Evolutionary conservation across 2,329 filamentous ascomycete species (phyloP), one percentile per base, ranked within the genome.

Genomic region (Alternaria atra): DNA sequence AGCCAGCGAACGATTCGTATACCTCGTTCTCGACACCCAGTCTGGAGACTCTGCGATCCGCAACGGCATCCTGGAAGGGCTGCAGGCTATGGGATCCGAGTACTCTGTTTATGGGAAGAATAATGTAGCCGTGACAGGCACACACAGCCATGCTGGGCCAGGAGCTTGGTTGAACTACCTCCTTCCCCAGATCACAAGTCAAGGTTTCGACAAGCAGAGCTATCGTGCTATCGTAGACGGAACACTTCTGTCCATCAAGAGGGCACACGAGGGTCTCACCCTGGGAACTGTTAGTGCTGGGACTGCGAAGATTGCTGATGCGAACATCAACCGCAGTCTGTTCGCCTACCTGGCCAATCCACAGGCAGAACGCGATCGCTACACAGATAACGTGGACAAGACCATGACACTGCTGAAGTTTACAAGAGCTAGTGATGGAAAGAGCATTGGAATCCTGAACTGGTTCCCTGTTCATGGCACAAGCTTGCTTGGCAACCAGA

Each of bases 401-500:
- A 87, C 88, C 5, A 82, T 98, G 82, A 94, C 91, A 0, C 80
- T 97, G 40, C 83, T 97, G 29, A 90, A 89, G 62, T 94, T 97
- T 75, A 88, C 89, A 66, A 86, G 91, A 37, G 86, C 87, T 9
- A 90, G 87, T 0, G 92, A 95, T 72, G 84, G 86, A 48, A 93
- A 93, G 79, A 90, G 90, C 58, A 87, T 93, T 42, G 94, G 93
- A 12, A 83, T 96, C 1, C 80, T 98, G 59, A 95, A 92, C 15
- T 98, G 94, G 92, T 97, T 94, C 76, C 88, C 94, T 3, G 91
- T 94, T 0, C 94, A 98, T 76, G 94, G 94, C 47, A 98, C 94
- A 0, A 97, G 93, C 0, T 87, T 97, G 79, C 87, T 94, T 25
- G 91, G 91, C 55, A 97, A 97, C 80, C 97, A 97, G 79, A 97